Percentiles rank a stretch among this genome's conserved stretches.
phyloP scores from a whole-genome alignment of 768 basidiomycete genomes.

The Candolleomyces efflorescens region DNA sequence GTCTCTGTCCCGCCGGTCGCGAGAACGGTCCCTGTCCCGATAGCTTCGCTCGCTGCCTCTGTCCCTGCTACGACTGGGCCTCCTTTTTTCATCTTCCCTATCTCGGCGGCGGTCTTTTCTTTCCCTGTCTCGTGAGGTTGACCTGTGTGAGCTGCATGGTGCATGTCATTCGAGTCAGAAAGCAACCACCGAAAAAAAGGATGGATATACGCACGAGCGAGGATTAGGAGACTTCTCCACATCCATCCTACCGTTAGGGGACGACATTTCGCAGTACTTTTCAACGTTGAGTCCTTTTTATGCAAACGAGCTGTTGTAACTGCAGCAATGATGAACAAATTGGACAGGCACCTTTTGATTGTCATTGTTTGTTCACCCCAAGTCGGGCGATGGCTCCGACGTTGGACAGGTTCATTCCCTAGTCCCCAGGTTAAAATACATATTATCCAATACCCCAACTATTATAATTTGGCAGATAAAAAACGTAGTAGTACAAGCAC shows the following conservation, averaged over 20 bases:
- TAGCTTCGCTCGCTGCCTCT: constrained; percentile 46
- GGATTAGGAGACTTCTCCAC: constrained; percentile 56
- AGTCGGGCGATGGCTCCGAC: background rate
- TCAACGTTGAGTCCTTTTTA: background rate
- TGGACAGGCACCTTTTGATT: background rate
- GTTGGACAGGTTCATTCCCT: background rate
- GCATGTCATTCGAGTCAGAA: background rate
- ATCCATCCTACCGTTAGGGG: constrained; percentile 40
- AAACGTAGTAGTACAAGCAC: background rate
- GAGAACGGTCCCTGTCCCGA: constrained; percentile 52
- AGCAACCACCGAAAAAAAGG: constrained; percentile 1
- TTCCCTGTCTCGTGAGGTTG: constrained; percentile 61
- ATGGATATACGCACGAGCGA: constrained; percentile 49
- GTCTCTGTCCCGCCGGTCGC: constrained; percentile 49
- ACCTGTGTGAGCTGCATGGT: constrained; percentile 56
- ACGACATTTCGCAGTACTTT: background rate
- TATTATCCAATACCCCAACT: background rate
- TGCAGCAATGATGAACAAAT: too few relatives aligned
- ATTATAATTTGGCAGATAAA: background rate
- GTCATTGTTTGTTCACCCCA: background rate
- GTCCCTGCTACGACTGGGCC: constrained; percentile 61
- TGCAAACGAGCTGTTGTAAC: too few relatives aligned
- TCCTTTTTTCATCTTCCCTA: constrained; percentile 58
- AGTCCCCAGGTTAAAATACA: background rate
- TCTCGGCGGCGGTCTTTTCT: constrained; percentile 52